Base-by-base conservation (phyloP, 768 basidiomycete species). In the Lactarius hatsudake region DNA sequence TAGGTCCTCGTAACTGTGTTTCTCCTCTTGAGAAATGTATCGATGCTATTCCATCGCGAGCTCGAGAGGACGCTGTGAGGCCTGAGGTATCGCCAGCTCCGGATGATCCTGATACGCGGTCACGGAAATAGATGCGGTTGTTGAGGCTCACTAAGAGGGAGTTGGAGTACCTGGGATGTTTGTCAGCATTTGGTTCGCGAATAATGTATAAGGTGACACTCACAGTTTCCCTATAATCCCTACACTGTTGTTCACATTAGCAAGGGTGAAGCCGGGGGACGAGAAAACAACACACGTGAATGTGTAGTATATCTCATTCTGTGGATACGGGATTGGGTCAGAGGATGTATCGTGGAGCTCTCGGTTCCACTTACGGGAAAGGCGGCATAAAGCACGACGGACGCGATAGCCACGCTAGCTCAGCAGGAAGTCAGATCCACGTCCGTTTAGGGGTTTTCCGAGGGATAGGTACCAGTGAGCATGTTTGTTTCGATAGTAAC, bases 61-160 rank as follows among this genome's bases (percentile, higher is more conserved):
- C 23, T 13, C 51, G 23, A 26, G 51, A 51, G 23, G n/a, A 13
- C 12, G 15, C n/a, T 13, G 51, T 51, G 23, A 15, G 9, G 51
- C 23, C 13, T 6, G 51, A 51, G 51, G 23, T 15, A 7, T 51
- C 51, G 13, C 5, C 51, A 26, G 6, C 23, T 51, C 23, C 13
- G 13, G 51, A 26, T 26, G 51, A 51, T 23, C 23, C 51, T 5
- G 51, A 13, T 5, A 23, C 45, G 10, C 48, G 67, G 28, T 68
- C 67, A 7, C 67, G 67, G 45, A 66, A 66, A 54, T 61, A 65
- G 43, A 68, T 65, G 17, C 67, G 67, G n/a, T 68, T 68, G 55
- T 74, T 74, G 60, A 75, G 69, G 38, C 72, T 64, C 58, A 74
- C 70, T 18, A 75, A 64, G 30, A 75, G 68, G 4, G 74, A 73